A percentile compares a stretch with the other conserved stretches of the same genome.
Evolutionary conservation across 768 basidiomycete genomes (phyloP).

Genomic region (Tulasnella sp.): DNA sequence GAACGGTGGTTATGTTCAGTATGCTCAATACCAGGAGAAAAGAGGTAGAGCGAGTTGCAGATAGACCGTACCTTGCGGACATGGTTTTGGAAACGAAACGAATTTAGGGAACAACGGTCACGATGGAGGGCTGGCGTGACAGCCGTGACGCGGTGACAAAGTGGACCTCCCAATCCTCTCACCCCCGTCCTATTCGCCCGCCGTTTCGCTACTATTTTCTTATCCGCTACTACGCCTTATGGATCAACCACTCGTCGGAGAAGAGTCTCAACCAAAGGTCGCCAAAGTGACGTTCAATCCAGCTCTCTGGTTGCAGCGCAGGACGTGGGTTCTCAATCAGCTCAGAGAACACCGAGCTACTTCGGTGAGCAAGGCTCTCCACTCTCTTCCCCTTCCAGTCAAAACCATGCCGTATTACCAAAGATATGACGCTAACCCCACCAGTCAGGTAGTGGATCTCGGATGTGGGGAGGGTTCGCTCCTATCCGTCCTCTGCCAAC

Average conservation of each 20-base stretch:
- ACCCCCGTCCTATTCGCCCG: not conserved
- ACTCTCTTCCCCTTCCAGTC: too few relatives aligned
- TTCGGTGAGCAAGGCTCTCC: slow-evolving; percentile 41
- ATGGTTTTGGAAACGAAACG: not conserved
- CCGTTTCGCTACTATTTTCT: not conserved
- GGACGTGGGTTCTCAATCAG: slow-evolving; percentile 65
- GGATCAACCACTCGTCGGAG: not conserved
- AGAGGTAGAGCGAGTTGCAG: not conserved
- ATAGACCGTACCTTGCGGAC: not conserved
- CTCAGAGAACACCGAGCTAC: slow-evolving; percentile 55
- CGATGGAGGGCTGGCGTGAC: not conserved
- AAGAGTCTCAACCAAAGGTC: not conserved
- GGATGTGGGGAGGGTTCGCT: slow-evolving; percentile 82
- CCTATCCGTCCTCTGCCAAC: slow-evolving; percentile 63
- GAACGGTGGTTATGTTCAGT: not conserved
- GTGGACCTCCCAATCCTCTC: not conserved
- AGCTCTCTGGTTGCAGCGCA: slow-evolving; percentile 60
- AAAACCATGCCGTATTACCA: too few relatives aligned
- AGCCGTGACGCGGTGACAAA: not conserved
- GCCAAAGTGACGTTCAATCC: slow-evolving; percentile 60
- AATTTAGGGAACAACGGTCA: not conserved
- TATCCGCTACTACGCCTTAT: not conserved
- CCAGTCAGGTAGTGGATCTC: slow-evolving; percentile 56
- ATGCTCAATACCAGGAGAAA: not conserved
- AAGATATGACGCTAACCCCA: not conserved